phyloP scores from a whole-genome alignment of 140 eudicot species.

The Anethum foeniculum region DNA sequence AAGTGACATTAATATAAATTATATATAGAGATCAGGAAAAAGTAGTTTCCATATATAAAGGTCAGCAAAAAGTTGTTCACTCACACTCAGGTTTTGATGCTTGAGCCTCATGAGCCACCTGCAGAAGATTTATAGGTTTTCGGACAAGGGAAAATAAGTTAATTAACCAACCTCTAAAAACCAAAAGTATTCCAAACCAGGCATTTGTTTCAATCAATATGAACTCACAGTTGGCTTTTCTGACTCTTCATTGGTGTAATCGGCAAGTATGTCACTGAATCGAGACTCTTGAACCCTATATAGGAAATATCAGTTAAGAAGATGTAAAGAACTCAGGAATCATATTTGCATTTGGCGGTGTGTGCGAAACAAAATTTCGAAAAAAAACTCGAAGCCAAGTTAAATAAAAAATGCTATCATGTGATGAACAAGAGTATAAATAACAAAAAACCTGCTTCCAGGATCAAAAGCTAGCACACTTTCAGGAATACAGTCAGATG shows the following conservation, averaged over 20 bases:
- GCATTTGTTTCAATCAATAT: background rate
- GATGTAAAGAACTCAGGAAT: background rate
- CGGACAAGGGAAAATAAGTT: background rate
- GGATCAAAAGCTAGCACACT: constrained; percentile 23
- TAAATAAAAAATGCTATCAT: background rate
- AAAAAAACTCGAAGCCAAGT: background rate
- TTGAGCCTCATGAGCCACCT: constrained; percentile 41
- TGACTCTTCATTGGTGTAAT: constrained; percentile 6
- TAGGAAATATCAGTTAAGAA: background rate
- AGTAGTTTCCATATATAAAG: background rate
- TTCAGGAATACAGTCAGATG: constrained; percentile 25
- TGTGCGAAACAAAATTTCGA: background rate
- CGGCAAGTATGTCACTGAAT: background rate
- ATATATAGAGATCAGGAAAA: background rate
- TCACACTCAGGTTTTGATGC: constrained; percentile 56
- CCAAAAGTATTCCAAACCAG: background rate
- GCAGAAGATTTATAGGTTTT: constrained; percentile 15
- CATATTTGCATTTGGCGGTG: background rate
- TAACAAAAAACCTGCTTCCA: constrained; percentile 41
- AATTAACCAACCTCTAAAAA: background rate
- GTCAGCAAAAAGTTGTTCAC: constrained; percentile 12
- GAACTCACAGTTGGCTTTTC: background rate
- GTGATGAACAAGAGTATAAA: background rate
- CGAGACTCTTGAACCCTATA: constrained; percentile 15
- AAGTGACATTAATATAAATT: background rate